A percentile compares a stretch with the other conserved stretches of the same genome.
Conservation (phyloP, 73 alveolate species). For the Tetrahymena elliotti region DNA sequence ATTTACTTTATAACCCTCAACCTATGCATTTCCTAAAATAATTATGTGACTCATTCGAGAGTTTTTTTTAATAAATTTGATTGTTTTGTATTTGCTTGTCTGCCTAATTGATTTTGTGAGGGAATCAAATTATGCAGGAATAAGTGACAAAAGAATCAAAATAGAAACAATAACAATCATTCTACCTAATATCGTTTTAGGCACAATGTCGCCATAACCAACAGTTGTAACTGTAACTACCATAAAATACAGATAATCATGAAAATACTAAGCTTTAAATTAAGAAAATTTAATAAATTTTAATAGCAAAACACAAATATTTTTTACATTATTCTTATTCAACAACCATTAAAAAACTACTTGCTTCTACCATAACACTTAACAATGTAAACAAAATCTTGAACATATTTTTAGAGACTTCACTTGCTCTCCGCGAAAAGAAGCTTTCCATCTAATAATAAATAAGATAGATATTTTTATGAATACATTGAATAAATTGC, state of each 20-base stretch:
- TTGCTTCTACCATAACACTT: not conserved
- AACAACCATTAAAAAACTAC: not conserved
- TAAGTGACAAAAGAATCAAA: slow-evolving; percentile 50
- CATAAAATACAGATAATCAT: not conserved
- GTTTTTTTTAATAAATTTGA: slow-evolving; percentile 49
- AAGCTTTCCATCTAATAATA: not conserved
- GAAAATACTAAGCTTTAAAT: not conserved
- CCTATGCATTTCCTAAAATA: slow-evolving; percentile 77
- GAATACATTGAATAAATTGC: not conserved
- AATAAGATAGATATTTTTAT: not conserved
- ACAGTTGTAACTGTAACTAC: not conserved
- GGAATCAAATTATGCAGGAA: slow-evolving; percentile 50
- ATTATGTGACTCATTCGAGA: slow-evolving; percentile 63
- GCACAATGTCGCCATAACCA: slow-evolving; percentile 84
- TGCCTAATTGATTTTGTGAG: slow-evolving; percentile 62
- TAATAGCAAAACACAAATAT: not conserved
- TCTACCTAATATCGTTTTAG: slow-evolving; percentile 69
- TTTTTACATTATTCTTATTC: not conserved
- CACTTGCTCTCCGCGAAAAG: not conserved
- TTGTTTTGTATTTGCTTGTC: slow-evolving; percentile 65
- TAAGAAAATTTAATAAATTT: not conserved
- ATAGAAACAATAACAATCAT: slow-evolving; percentile 58
- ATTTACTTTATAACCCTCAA: slow-evolving; percentile 64
- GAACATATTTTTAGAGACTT: not conserved
- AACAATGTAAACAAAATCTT: not conserved